Conservation (phyloP, 345 rosid genomes). For the Odontarrhena argentea region DNA sequence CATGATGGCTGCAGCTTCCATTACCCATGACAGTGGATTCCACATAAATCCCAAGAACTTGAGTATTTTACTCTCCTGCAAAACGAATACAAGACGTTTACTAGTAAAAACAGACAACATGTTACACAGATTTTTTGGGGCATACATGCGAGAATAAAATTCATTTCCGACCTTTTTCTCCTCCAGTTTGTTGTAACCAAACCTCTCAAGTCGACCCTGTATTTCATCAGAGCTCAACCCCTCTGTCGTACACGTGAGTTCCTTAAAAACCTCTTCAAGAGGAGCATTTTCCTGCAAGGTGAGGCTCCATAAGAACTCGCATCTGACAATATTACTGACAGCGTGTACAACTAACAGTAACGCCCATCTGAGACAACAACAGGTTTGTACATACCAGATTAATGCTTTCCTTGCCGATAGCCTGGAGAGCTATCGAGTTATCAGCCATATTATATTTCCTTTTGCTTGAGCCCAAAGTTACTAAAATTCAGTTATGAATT, state of each 20-base stretch:
- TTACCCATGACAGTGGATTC: constrained; percentile 77
- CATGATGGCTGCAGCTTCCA: constrained; percentile 80
- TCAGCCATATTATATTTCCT: neutral
- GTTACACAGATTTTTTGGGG: too few species aligned
- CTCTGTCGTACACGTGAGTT: constrained; percentile 49
- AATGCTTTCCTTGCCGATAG: neutral
- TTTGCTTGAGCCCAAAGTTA: neutral
- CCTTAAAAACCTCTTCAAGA: constrained; percentile 54
- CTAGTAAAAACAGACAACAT: neutral
- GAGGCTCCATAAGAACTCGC: neutral
- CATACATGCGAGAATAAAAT: neutral
- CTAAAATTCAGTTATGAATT: constrained; percentile 1
- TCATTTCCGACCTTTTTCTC: constrained; percentile 50
- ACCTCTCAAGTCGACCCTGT: constrained; percentile 48
- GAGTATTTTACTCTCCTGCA: constrained; percentile 57
- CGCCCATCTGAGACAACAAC: neutral
- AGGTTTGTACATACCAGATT: neutral
- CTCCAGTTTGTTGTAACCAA: constrained; percentile 64
- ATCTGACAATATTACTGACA: neutral
- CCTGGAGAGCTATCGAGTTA: constrained; percentile 9
- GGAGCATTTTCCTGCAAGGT: constrained; percentile 54
- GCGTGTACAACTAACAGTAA: neutral
- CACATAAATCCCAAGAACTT: constrained; percentile 69
- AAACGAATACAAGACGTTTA: constrained; percentile 19
- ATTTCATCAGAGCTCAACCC: constrained; percentile 49